Evolutionary conservation across 163 green algal genomes (phyloP).

Genomic region (Scenedesmus sp.): DNA sequence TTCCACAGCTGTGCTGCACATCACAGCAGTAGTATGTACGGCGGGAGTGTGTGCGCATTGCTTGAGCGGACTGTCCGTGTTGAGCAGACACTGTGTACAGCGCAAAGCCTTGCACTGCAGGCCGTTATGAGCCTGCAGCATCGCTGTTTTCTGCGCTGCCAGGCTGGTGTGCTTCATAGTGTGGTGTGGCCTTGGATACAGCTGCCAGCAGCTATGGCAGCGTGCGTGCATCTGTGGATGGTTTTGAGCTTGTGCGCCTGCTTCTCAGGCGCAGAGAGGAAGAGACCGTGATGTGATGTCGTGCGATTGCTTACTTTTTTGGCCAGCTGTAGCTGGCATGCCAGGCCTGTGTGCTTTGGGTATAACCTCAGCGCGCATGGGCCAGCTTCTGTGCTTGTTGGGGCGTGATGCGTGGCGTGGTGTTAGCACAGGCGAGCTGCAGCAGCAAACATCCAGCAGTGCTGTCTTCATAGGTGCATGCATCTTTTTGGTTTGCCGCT

Average conservation of each 20-base stretch:
- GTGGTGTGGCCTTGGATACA: neutral
- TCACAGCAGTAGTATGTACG: neutral
- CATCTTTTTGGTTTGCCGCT: neutral
- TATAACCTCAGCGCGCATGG: constrained; percentile 1
- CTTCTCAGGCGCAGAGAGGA: neutral
- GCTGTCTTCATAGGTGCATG: neutral
- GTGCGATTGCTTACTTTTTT: neutral
- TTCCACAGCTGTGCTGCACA: neutral
- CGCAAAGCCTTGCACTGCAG: neutral
- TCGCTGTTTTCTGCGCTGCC: no score
- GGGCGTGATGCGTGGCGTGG: neutral
- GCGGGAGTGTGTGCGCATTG: neutral
- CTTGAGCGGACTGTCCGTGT: neutral
- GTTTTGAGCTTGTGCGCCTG: no score
- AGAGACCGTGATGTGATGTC: neutral
- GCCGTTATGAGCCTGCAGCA: neutral
- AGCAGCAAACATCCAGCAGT: neutral
- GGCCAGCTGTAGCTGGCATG: neutral
- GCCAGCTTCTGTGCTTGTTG: neutral
- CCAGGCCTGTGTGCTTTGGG: neutral
- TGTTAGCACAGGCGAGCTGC: neutral
- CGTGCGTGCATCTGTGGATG: neutral
- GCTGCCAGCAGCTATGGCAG: neutral
- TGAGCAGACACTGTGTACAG: no score
- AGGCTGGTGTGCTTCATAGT: neutral